Evolutionary conservation across 768 basidiomycete genomes (phyloP), one percentile per base, ranked within the genome.

Genomic region (Exsudoporus frostii): DNA sequence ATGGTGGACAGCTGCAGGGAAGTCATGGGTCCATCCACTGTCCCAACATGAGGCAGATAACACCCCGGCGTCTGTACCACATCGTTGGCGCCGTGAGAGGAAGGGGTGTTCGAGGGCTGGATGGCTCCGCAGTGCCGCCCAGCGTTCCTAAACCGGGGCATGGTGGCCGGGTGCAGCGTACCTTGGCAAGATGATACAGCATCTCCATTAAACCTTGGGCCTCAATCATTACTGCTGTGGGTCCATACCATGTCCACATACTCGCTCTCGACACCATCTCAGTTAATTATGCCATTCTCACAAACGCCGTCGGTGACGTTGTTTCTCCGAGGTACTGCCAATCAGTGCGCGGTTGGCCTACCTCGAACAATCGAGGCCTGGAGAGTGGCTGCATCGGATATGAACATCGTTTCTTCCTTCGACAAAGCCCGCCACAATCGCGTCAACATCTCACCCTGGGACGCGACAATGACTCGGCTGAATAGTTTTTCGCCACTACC

Each of bases 1-100:
- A 45, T 2, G 34, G n/a, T 40, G 45, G 37, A 42, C 24, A 22
- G 32, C 29, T 9, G 29, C 48, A 37, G 32, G n/a, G 25, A 22
- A 34, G 43, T 56, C 45, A 41, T 43, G 40, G 24, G 47, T 25
- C 19, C 19, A 8, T 43, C 14, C 30, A n/a, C 37, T 47, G 22
- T 25, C 24, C 40, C 45, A 47, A 51, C 63, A 67, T 33, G 66
- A 66, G 64, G 65, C 66, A 57, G 66, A 63, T 64, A 62, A 61
- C 62, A 53, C 41, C 33, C 57, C 56, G 60, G 66, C 62, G 66
- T 61, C 66, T 68, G 51, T 68, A 55, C 48, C 62, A 47, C 24
- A 19, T 38, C 33, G n/a, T 46, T 52, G 60, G 54, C 58, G 55
- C 61, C 42, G 50, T 24, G 40, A 45, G 52, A 44, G 48, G 51